Conservation (phyloP, 1,139 yeast genomes). For the Suhomyces ambrosiae region DNA sequence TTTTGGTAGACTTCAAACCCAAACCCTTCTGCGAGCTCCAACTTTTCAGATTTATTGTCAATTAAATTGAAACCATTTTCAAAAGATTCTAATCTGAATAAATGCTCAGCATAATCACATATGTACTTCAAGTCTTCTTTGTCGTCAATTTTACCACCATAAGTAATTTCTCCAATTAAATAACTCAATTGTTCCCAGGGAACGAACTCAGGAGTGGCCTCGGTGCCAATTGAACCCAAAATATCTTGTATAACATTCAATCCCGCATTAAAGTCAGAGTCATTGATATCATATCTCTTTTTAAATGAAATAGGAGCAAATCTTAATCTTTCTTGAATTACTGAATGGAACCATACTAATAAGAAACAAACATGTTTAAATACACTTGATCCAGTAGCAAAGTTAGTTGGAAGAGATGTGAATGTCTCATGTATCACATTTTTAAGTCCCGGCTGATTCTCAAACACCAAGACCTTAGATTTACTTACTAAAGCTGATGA, state of each 20-base stretch:
- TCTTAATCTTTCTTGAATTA: constrained; percentile 59
- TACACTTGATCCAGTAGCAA: constrained; percentile 41
- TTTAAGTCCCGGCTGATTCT: constrained; percentile 63
- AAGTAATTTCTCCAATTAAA: constrained; percentile 57
- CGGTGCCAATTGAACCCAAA: constrained; percentile 23
- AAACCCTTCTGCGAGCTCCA: constrained; percentile 53
- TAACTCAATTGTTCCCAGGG: constrained; percentile 61
- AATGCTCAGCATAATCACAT: constrained; percentile 22
- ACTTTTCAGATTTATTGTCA: constrained; percentile 25
- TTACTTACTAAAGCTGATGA: constrained; percentile 58
- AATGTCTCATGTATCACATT: constrained; percentile 48
- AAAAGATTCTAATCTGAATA: constrained; percentile 34
- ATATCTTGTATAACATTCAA: constrained; percentile 36
- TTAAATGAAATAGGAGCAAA: constrained; percentile 66
- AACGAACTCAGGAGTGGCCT: constrained; percentile 48
- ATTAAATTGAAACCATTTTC: constrained; percentile 35
- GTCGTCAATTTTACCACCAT: constrained; percentile 73
- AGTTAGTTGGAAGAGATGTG: constrained; percentile 25
- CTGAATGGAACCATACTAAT: constrained; percentile 70
- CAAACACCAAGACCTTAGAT: constrained; percentile 59
- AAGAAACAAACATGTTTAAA: constrained; percentile 53
- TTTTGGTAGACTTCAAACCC: constrained; percentile 32
- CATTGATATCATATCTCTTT: constrained; percentile 67
- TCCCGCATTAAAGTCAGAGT: constrained; percentile 68
- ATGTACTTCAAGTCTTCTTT: constrained; percentile 44